Percentiles rank a stretch among this genome's conserved stretches.
Evolutionary conservation across 148 eudicot species (phyloP).

Genomic region (Gaultheria prostrata): DNA sequence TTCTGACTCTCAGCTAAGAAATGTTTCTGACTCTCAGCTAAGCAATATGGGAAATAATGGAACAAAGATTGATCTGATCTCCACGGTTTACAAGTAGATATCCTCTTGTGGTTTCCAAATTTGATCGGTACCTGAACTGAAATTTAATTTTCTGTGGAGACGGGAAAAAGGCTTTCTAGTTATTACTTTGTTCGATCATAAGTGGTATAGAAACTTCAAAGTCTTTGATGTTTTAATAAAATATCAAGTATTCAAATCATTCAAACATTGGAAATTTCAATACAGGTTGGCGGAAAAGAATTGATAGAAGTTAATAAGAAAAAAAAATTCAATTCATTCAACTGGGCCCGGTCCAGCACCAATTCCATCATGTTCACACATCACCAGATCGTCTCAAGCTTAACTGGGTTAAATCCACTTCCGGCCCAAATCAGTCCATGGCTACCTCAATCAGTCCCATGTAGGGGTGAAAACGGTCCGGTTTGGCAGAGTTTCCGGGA

Average conservation of each 20-base stretch:
- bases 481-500: too few species aligned
- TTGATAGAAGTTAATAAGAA: neutral
- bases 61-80: constrained; percentile 68
- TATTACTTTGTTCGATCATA: neutral
- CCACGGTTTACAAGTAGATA: constrained; percentile 58
- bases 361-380: too few species aligned
- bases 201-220: neutral
- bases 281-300: neutral
- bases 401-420: too few species aligned
- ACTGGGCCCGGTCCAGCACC: too few species aligned
- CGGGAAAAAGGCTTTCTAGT: neutral
- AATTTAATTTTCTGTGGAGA: neutral
- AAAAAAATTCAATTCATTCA: neutral
- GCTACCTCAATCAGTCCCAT: too few species aligned
- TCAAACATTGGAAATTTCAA: neutral
- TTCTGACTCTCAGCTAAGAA: constrained; percentile 27
- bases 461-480: too few species aligned
- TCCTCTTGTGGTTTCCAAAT: neutral
- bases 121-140: neutral
- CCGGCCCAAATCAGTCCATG: too few species aligned
- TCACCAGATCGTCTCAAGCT: too few species aligned
- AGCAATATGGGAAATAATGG: constrained; percentile 42
- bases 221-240: neutral
- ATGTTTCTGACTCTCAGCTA: too few species aligned
- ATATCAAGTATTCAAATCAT: neutral